Percentiles rank a stretch among this genome's conserved stretches.
These are phyloP conservation scores for Pyrenophora seminiperda DNA, from an alignment of 2,329 filamentous ascomycete genomes.

Conservation along the genomic window DNA sequence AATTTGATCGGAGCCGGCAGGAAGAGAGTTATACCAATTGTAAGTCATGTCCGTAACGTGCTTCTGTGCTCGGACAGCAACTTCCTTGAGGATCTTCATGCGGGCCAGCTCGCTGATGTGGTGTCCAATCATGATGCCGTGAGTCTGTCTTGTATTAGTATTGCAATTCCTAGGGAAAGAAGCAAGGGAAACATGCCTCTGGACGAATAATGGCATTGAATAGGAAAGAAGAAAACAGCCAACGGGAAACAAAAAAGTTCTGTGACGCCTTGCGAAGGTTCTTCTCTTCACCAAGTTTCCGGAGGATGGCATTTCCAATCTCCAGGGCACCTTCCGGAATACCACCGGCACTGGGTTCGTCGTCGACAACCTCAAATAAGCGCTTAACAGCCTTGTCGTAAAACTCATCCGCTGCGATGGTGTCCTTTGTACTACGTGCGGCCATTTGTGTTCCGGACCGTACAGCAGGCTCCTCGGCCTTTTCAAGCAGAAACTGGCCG, in stretches of 20 bases:
- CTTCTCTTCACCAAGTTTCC: constrained; percentile 71
- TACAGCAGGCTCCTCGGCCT: constrained; percentile 74
- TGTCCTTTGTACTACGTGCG: constrained; percentile 76
- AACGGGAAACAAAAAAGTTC: constrained; percentile 84
- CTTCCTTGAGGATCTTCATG: constrained; percentile 73
- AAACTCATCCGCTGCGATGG: constrained; percentile 83
- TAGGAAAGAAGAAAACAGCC: constrained; percentile 89
- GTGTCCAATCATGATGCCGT: constrained; percentile 77
- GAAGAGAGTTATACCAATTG: constrained; percentile 62
- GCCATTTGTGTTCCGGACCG: constrained; percentile 72
- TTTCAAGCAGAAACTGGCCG: constrained; percentile 87
- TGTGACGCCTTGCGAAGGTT: constrained; percentile 72
- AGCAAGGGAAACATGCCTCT: constrained; percentile 63
- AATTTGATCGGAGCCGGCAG: constrained; percentile 17
- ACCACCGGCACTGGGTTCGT: constrained; percentile 75
- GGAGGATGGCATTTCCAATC: constrained; percentile 81
- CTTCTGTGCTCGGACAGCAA: constrained; percentile 79
- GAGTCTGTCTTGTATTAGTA: constrained; percentile 54
- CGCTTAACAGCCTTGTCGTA: constrained; percentile 80
- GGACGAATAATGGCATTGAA: constrained; percentile 84
- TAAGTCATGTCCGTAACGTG: constrained; percentile 77
- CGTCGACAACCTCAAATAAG: constrained; percentile 84
- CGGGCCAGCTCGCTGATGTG: constrained; percentile 91
- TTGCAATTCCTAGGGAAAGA: constrained; percentile 13
- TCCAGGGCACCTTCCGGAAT: constrained; percentile 86